Evolutionary conservation across 306 rosid species (phyloP), one percentile per base, ranked within the genome.

Genomic region (Corylus americana): DNA sequence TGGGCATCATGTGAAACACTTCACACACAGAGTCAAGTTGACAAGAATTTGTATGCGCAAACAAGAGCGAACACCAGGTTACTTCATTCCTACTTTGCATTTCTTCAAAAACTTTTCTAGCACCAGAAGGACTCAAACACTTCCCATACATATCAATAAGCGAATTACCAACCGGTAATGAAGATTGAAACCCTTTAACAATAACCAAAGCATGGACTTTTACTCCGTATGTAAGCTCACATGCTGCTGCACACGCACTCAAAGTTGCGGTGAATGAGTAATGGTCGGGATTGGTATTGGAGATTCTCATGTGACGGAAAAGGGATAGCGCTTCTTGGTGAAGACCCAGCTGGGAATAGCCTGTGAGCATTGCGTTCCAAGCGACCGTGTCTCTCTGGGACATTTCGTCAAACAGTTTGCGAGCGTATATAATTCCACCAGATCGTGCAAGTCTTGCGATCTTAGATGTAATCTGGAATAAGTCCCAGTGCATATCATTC

Each of bases 111-210:
- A 87, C 94, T 83, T 81, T 86, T 22, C 79, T 79, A n/a, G 94
- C 94, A 80, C 84, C 76, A 48, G 39, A 79, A 63, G 94, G 88
- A 62, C 48, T 58, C 79, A 76, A 70, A 83, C 94, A 93, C 84
- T 93, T 93, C 9, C 94, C 98, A 57, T 91, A 93, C 97, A 91
- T 87, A 78, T 93, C 92, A 53, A 91, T 54, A 1, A 93, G 87
- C 7, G 93, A 86, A 63, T 91, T 93, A 53, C 81, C 39, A 1
- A 93, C 88, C 0, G 93, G 93, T 81, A 88, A 86, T 76, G 69
- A 87, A 58, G 83, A 78, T 72, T 5, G 81, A 86, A 80, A 88
- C 69, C 97, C 98, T 17, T 86, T 87, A 54, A 83, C 78, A 48
- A 85, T 42, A 64, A 86, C 45, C 70, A 86, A 74, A 75, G 93